Conservation (phyloP, 2,329 filamentous ascomycete species). For the Aspergillus alliaceus region DNA sequence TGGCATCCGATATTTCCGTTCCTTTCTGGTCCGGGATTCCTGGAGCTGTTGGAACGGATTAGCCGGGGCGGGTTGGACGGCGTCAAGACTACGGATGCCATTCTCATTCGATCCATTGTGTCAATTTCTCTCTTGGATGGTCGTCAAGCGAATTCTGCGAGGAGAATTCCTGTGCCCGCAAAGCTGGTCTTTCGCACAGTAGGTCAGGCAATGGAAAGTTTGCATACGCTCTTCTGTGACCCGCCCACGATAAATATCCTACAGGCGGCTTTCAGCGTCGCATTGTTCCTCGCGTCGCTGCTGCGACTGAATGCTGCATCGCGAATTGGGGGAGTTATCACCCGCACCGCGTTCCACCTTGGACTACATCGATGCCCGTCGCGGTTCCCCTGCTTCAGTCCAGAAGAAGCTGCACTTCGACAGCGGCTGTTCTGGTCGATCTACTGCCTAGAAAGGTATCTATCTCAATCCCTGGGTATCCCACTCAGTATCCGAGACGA, state of each 20-base stretch:
- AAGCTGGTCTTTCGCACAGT: slow-evolving; percentile 50
- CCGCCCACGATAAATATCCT: slow-evolving; percentile 50
- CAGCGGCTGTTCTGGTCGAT: slow-evolving; percentile 59
- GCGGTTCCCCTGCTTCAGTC: slow-evolving; percentile 52
- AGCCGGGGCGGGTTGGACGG: slow-evolving; percentile 33
- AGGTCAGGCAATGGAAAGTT: slow-evolving; percentile 52
- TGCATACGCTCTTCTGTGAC: slow-evolving; percentile 48
- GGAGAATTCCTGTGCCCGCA: slow-evolving; percentile 37
- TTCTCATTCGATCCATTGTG: slow-evolving; percentile 51
- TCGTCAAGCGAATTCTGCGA: slow-evolving; percentile 39
- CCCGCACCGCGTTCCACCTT: slow-evolving; percentile 57
- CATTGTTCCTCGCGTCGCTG: slow-evolving; percentile 58
- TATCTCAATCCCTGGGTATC: slow-evolving; percentile 58
- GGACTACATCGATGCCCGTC: slow-evolving; percentile 60
- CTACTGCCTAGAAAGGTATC: slow-evolving; percentile 56
- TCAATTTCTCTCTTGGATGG: slow-evolving; percentile 57
- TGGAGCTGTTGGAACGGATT: slow-evolving; percentile 48
- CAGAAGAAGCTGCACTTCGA: slow-evolving; percentile 49
- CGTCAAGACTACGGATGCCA: slow-evolving; percentile 38
- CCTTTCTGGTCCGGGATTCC: slow-evolving; percentile 54
- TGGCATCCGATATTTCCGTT: slow-evolving; percentile 61
- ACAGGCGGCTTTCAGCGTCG: slow-evolving; percentile 55
- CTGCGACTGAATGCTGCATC: slow-evolving; percentile 59
- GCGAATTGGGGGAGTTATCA: slow-evolving; percentile 55
- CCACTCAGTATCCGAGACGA: slow-evolving; percentile 58